phyloP scores from a whole-genome alignment of 2,329 filamentous ascomycete genomes.

The Karstenula rhodostoma region DNA sequence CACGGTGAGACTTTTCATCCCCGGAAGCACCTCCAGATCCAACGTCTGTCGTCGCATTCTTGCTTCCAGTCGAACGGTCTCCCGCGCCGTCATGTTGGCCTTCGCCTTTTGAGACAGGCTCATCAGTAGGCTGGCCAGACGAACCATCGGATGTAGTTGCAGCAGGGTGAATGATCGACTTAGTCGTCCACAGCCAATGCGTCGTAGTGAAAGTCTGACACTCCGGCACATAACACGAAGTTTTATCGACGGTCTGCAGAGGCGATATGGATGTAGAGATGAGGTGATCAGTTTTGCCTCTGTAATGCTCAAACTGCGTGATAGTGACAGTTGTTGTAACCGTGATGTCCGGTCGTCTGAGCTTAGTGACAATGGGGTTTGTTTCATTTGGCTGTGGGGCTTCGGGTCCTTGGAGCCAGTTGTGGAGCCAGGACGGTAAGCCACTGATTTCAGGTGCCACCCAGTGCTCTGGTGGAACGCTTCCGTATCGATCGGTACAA shows the following conservation, averaged over 20 bases:
- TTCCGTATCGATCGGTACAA: not conserved
- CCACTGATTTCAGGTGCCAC: not conserved
- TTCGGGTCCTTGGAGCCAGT: not conserved
- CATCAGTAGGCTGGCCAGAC: not conserved
- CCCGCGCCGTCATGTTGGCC: no score
- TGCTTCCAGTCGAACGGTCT: no score
- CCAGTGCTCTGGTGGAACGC: not conserved
- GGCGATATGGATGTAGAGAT: not conserved
- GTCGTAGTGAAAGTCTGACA: not conserved
- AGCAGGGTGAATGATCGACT: not conserved
- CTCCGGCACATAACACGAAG: not conserved
- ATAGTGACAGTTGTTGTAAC: not conserved
- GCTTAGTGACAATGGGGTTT: not conserved
- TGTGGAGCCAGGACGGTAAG: not conserved
- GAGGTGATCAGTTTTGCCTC: not conserved
- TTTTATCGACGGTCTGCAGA: not conserved
- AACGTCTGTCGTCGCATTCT: no score
- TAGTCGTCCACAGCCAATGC: not conserved
- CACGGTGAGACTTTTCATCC: no score
- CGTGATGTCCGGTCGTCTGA: not conserved
- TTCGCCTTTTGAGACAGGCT: not conserved
- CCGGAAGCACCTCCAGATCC: no score
- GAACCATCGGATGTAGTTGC: not conserved
- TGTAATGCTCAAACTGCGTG: not conserved
- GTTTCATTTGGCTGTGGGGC: not conserved